Base-by-base conservation (phyloP, 2,329 filamentous ascomycete species). In the Periconia sp. region DNA sequence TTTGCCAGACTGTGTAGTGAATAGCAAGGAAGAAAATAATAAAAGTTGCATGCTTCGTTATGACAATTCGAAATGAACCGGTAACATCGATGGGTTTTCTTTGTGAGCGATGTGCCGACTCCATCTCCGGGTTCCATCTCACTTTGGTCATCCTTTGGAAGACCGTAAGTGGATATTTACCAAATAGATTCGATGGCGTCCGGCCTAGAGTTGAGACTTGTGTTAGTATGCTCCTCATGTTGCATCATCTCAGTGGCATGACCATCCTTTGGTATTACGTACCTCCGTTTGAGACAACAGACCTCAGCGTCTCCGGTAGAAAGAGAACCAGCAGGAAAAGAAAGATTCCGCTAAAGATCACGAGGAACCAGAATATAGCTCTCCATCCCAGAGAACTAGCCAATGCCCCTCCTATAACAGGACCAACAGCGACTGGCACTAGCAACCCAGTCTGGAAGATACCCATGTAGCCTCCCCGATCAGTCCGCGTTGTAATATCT, bases 331-430 rank as follows among this genome's bases (percentile, higher is more conserved):
- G 34, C 1, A 68, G 7, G 4, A 67, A 8, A 5, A 74, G 43
- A 34, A 69, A 71, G 17, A 47, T 57, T 0, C 65, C 73, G 0
- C 72, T 63, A 36, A 76, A 66, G 15, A 81, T 78, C 21, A 74
- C 64, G 4, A 82, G 65, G 43, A 80, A 78, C 77, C 78, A 81
- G 49, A 82, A 82, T 5, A 81, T 73, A 2, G 70, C 68, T 26
- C 71, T 63, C 78, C 78, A 82, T 0, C 78, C 78, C 0, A 80
- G 52, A 28, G 70, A 69, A 34, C 76, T 71, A 0, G 72, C 68
- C 0, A 82, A 48, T 0, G 74, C 57, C 6, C 78, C 79, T 0
- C 78, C 79, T 17, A 82, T 72, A 0, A 79, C 70, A 0, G 80
- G 79, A 0, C 75, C 77, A 7, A 81, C 46, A 0, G 76, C 73